These are phyloP conservation scores for Aureobasidium sp. DNA, from an alignment of 2,329 filamentous ascomycete species.

Conservation along the genomic window DNA sequence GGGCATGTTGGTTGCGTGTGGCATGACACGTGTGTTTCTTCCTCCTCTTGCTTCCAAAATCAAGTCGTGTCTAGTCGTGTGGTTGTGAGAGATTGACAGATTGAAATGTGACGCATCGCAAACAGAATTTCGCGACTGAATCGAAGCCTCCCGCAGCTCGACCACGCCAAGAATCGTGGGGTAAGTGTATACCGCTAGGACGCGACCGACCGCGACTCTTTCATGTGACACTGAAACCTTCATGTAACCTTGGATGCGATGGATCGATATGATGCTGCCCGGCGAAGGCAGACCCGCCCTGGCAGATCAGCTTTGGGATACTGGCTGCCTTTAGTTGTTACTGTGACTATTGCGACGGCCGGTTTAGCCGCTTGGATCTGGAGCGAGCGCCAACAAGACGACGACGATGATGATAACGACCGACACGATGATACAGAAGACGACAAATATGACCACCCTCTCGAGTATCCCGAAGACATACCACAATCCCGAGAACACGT, in stretches of 20 bases:
- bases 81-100: too few relatives aligned
- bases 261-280: slow-evolving; percentile 26
- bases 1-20: slow-evolving; percentile 63
- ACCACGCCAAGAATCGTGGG: slow-evolving; percentile 2
- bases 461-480: slow-evolving; percentile 13
- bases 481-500: not conserved
- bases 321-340: slow-evolving; percentile 83
- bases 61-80: not conserved
- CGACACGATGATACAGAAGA: slow-evolving; percentile 42
- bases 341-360: slow-evolving; percentile 78
- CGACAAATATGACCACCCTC: slow-evolving; percentile 19
- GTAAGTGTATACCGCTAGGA: not conserved
- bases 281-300: slow-evolving; percentile 43
- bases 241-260: not conserved
- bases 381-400: slow-evolving; percentile 75
- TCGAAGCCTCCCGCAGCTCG: not conserved
- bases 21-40: slow-evolving; percentile 46
- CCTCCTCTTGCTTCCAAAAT: not conserved
- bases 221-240: not conserved
- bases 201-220: not conserved
- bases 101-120: slow-evolving; percentile 8
- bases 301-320: slow-evolving; percentile 62
- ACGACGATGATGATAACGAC: slow-evolving; percentile 59
- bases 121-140: slow-evolving; percentile 1
- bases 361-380: slow-evolving; percentile 88